Base-by-base conservation (phyloP, 768 basidiomycete species). In the Zangia roseola region DNA sequence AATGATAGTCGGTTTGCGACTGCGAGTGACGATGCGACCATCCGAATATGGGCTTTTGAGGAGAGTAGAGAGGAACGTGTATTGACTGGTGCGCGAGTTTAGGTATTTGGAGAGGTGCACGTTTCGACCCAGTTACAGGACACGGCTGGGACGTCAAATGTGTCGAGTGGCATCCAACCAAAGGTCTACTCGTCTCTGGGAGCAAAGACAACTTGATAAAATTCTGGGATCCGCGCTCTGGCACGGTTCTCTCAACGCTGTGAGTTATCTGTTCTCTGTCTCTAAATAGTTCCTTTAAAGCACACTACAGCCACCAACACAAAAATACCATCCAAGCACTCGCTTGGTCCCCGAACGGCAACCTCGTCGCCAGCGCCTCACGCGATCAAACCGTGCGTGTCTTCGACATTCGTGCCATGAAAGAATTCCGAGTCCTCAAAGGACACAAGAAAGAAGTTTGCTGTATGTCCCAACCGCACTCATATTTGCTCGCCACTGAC, bases 81-180 rank as follows among this genome's bases (percentile, higher is more conserved):
- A 1, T 73, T 97, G 56, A 90, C 89, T 31, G 94, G 94, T 86
- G 51, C 21, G 57, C 21, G 14, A 10, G 5, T 20, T 25, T 6
- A 10, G 21, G 10, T 13, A 5, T 43, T 19, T 1, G 24, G 8
- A 13, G 16, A n/a, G 23, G 6, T 43, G n/a, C 24, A n/a, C 8
- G 24, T 33, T n/a, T 24, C 57, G 12, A 53, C n/a, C 5, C 24
- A 36, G 72, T 45, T 33, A n/a, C 33, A 93, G 94, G 94, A n/a
- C 95, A 98, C 59, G 94, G 94, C 5, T 97, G 94, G 94, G 97
- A 99, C 60, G 97, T 99, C 19, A 90, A 94, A 64, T 97, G 93
- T 52, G 93, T 97, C 1, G 88, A 97, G 72, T 99, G 97, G 97
- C 97, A 99, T 71, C 93, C 94, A 5, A 91, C 88, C 0, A 97